Conservation (phyloP, 2,329 filamentous ascomycete genomes). For the Fusarium sacchari region DNA sequence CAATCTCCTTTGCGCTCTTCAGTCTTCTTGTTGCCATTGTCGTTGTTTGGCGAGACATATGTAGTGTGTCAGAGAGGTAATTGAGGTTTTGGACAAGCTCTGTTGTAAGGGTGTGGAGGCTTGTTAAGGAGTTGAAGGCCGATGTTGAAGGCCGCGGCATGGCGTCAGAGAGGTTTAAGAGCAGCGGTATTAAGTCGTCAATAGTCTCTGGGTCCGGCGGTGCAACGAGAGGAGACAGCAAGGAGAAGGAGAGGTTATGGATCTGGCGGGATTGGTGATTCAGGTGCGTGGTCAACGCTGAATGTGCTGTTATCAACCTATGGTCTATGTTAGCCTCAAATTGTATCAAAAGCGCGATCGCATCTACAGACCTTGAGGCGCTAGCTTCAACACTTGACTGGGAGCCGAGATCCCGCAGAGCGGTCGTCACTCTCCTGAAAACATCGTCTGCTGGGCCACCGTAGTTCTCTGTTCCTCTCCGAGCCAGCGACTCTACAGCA, state of each 20-base stretch:
- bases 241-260: slow-evolving; percentile 75
- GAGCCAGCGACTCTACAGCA: slow-evolving; percentile 75
- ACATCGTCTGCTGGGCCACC: slow-evolving; percentile 73
- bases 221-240: slow-evolving; percentile 75
- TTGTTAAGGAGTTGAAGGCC: slow-evolving; percentile 72
- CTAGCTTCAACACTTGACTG: slow-evolving; percentile 78
- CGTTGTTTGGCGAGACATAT: slow-evolving; percentile 92
- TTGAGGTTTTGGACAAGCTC: slow-evolving; percentile 84
- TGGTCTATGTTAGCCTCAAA: slow-evolving; percentile 23
- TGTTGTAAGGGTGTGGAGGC: slow-evolving; percentile 75
- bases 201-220: slow-evolving; percentile 72
- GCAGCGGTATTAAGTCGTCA: slow-evolving; percentile 74
- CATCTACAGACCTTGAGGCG: slow-evolving; percentile 68
- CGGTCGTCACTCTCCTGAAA: slow-evolving; percentile 73
- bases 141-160: slow-evolving; percentile 73
- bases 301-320: slow-evolving; percentile 80
- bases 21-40: slow-evolving; percentile 82
- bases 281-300: slow-evolving; percentile 78
- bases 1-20: slow-evolving; percentile 83
- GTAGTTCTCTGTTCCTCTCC: slow-evolving; percentile 72
- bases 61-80: slow-evolving; percentile 87
- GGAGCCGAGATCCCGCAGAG: slow-evolving; percentile 76
- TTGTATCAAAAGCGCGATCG: background rate
- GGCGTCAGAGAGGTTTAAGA: slow-evolving; percentile 70
- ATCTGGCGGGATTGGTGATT: slow-evolving; percentile 79